Conservation (phyloP, 2,329 filamentous ascomycete genomes). For the Phoma sp. region DNA sequence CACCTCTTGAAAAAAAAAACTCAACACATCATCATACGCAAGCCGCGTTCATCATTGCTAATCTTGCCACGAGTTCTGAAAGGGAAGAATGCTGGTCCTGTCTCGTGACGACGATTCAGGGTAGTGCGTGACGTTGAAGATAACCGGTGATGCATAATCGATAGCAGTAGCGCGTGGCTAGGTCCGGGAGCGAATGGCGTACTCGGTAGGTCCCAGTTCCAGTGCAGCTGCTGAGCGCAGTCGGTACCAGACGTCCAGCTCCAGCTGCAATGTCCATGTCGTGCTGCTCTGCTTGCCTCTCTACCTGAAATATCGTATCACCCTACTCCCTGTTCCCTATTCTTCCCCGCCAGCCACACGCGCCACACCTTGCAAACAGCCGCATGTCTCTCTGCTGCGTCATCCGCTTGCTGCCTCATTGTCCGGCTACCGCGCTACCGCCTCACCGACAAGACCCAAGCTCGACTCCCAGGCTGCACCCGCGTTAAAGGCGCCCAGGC, state of each 20-base stretch:
- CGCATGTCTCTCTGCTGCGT: constrained; percentile 43
- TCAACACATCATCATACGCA: too few species aligned
- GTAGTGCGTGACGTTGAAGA: constrained; percentile 12
- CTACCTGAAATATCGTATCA: not conserved
- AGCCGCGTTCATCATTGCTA: too few species aligned
- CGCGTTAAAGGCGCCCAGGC: constrained; percentile 26
- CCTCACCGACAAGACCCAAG: constrained; percentile 39
- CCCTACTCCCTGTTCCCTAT: not conserved
- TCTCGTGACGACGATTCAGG: constrained; percentile 4
- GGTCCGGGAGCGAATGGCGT: too few species aligned
- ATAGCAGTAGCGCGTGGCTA: constrained; percentile 19
- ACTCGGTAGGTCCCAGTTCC: not conserved
- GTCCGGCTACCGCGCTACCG: constrained; percentile 20
- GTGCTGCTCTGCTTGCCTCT: constrained; percentile 13
- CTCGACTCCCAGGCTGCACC: constrained; percentile 28
- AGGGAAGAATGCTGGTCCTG: not conserved
- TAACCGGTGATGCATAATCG: constrained; percentile 23
- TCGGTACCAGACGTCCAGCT: not conserved
- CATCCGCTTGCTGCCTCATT: constrained; percentile 33
- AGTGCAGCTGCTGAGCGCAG: constrained; percentile 3
- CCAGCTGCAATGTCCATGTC: not conserved
- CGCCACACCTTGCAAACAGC: constrained; percentile 21
- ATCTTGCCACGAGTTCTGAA: too few species aligned
- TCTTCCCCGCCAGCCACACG: not conserved
- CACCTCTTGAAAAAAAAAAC: too few species aligned